These are phyloP conservation scores for Aspergillus saccharolyticus DNA, from an alignment of 495 filamentous ascomycete genomes.

Conservation along the genomic window DNA sequence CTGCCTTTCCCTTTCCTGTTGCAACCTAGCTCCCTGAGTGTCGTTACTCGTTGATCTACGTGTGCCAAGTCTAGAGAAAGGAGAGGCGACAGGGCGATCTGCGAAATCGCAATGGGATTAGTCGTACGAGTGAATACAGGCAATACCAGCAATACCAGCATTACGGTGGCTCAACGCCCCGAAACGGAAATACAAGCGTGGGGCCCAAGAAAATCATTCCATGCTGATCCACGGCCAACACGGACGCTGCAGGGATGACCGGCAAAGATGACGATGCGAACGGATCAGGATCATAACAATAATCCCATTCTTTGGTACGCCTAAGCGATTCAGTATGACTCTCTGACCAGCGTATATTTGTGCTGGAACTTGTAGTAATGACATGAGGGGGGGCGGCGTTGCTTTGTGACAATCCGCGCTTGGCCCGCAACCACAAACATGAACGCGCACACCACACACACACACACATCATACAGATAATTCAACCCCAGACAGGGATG, in stretches of 20 bases:
- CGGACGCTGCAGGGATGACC: constrained; percentile 19
- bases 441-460: neutral
- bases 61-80: neutral
- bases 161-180: constrained; percentile 1
- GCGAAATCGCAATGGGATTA: neutral
- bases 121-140: neutral
- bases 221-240: constrained; percentile 18
- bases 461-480: neutral
- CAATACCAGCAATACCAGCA: no score
- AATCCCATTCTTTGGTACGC: constrained; percentile 1
- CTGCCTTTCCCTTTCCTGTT: constrained; percentile 1
- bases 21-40: constrained; percentile 3
- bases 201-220: constrained; percentile 14
- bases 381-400: neutral
- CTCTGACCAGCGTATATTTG: neutral
- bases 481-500: neutral
- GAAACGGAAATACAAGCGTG: constrained; percentile 9
- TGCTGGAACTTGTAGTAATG: neutral
- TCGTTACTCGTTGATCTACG: neutral
- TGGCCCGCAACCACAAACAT: neutral
- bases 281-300: neutral
- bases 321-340: neutral
- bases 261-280: constrained; percentile 2
- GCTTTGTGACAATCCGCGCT: neutral
- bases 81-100: neutral